phyloP scores from a whole-genome alignment of 2,329 filamentous ascomycete genomes.

The Xylariaceae sp. region DNA sequence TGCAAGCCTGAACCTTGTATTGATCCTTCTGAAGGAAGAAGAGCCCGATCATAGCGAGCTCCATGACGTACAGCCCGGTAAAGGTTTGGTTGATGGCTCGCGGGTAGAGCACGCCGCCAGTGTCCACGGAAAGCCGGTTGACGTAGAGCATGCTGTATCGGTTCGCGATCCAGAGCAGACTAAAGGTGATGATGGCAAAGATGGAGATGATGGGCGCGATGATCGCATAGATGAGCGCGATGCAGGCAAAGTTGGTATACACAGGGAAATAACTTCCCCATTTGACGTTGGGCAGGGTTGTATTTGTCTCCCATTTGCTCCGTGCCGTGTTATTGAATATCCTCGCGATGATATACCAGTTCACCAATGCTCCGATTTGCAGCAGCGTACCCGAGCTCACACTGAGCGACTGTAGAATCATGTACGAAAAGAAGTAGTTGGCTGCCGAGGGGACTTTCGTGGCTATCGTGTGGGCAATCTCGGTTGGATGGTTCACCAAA shows the following conservation, averaged over 20 bases:
- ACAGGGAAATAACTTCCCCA: slow-evolving; percentile 96
- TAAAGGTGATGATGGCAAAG: slow-evolving; percentile 90
- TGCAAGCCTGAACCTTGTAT: slow-evolving; percentile 50
- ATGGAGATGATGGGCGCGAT: slow-evolving; percentile 85
- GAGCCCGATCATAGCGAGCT: slow-evolving; percentile 79
- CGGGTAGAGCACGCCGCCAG: slow-evolving; percentile 86
- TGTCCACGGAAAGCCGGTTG: slow-evolving; percentile 82
- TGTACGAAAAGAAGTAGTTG: slow-evolving; percentile 98
- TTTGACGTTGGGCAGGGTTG: slow-evolving; percentile 66
- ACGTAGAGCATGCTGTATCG: slow-evolving; percentile 97
- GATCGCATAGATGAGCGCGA: slow-evolving; percentile 82
- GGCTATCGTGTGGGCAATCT: slow-evolving; percentile 67
- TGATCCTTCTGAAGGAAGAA: slow-evolving; percentile 73
- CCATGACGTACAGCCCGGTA: slow-evolving; percentile 91
- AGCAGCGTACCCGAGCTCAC: slow-evolving; percentile 85
- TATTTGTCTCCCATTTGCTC: slow-evolving; percentile 82
- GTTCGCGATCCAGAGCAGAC: slow-evolving; percentile 87
- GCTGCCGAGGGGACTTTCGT: slow-evolving; percentile 75
- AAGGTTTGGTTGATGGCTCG: slow-evolving; percentile 93
- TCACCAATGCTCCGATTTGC: slow-evolving; percentile 71
- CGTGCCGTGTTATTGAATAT: slow-evolving; percentile 76
- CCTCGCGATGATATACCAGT: slow-evolving; percentile 77
- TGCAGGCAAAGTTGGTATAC: slow-evolving; percentile 94
- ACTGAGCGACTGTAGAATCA: slow-evolving; percentile 88
- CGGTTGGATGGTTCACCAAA: slow-evolving; percentile 52